Evolutionary conservation across 257 asterid species (phyloP).

Genomic region (Ocimum tenuiflorum): DNA sequence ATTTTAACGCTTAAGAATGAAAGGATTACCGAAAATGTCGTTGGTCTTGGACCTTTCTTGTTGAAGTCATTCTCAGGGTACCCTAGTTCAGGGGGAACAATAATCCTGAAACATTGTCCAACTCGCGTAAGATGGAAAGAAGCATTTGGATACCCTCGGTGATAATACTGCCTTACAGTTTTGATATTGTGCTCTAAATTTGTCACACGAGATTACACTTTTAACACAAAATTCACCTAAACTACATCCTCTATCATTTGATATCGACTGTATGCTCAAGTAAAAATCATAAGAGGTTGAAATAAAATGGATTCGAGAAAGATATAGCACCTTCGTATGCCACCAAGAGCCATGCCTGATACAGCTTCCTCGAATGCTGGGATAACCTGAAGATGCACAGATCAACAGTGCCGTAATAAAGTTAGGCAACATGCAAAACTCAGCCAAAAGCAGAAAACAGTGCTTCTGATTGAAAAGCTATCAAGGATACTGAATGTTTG

Average conservation of each 20-base stretch:
- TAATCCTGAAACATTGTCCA: slow-evolving; percentile 44
- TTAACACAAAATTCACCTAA: not conserved
- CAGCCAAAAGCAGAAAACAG: not conserved
- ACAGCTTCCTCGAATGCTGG: slow-evolving; percentile 97
- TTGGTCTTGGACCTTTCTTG: slow-evolving; percentile 96
- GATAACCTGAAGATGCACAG: slow-evolving; percentile 61
- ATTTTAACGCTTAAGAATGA: not conserved
- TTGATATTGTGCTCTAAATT: not conserved
- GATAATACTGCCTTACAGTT: not conserved
- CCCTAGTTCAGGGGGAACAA: slow-evolving; percentile 95
- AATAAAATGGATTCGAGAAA: not conserved
- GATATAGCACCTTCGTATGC: slow-evolving; percentile 65
- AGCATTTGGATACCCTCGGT: not conserved
- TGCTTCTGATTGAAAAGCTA: not conserved
- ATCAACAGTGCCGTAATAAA: slow-evolving; percentile 18
- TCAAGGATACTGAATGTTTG: not conserved
- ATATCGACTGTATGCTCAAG: not conserved
- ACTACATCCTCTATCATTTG: not conserved
- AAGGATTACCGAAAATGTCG: slow-evolving; percentile 78
- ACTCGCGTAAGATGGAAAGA: slow-evolving; percentile 11
- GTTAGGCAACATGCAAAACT: not conserved
- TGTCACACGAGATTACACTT: no score
- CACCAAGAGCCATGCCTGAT: slow-evolving; percentile 84
- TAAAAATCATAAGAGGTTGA: not conserved
- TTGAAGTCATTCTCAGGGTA: slow-evolving; percentile 87